Percentiles rank a stretch among this genome's conserved stretches.
Evolutionary conservation across 192 early-diverging fungal species (phyloP).

Genomic region (Rhizophagus clarus): DNA sequence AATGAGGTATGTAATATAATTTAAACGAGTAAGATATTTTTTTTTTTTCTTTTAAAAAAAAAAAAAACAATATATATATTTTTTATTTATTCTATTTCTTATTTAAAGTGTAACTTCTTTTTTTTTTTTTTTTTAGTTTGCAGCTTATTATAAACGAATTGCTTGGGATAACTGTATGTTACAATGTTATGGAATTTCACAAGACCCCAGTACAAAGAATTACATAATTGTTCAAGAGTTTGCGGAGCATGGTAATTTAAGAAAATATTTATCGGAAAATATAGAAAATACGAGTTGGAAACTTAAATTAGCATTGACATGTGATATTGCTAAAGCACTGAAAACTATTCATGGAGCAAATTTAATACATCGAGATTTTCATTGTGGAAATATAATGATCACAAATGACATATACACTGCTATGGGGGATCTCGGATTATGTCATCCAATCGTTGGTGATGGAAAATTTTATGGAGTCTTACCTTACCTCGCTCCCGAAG

Average conservation of each 20-base stretch:
- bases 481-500: conserved; percentile 42
- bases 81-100: not conserved
- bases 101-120: not conserved
- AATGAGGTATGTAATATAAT: not conserved
- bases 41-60: not conserved
- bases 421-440: conserved; percentile 35
- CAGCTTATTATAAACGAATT: not conserved
- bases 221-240: conserved; percentile 6
- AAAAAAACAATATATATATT: no score
- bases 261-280: conserved; percentile 8
- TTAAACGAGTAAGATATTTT: no score
- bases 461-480: conserved; percentile 34
- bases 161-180: not conserved
- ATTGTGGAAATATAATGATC: conserved; percentile 19
- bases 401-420: not conserved
- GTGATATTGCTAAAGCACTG: conserved; percentile 5
- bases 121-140: not conserved
- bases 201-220: conserved; percentile 4
- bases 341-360: conserved; percentile 1
- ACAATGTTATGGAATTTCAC: conserved; percentile 17
- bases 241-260: conserved; percentile 1
- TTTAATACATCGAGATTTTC: conserved; percentile 25
- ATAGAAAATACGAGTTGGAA: not conserved
- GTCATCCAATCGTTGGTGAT: conserved; percentile 16
- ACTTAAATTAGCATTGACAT: not conserved